phyloP scores from a whole-genome alignment of 768 basidiomycete genomes.

The Rhodotorula sphaerocarpa region DNA sequence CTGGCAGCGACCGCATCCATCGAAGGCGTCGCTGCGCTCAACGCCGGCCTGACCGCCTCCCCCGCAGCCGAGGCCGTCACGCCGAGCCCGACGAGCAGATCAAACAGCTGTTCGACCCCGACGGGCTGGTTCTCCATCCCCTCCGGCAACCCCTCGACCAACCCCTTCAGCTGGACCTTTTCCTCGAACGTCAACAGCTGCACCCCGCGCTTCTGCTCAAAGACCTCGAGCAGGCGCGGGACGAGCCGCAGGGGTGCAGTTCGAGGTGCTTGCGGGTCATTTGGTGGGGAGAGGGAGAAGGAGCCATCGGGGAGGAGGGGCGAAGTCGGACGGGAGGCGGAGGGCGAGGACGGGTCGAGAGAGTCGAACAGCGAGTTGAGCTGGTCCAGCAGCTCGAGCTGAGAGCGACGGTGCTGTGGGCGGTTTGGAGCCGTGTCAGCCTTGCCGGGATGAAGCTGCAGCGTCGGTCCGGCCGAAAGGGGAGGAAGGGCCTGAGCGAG shows the following conservation, averaged over 20 bases:
- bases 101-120: slow-evolving; percentile 13
- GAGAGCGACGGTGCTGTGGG: slow-evolving; percentile 20
- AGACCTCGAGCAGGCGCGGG: slow-evolving; percentile 16
- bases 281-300: not conserved
- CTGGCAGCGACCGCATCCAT: not conserved
- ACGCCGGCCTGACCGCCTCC: not conserved
- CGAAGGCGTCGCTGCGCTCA: not conserved
- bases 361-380: slow-evolving; percentile 25
- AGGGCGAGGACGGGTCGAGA: not conserved
- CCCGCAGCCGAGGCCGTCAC: not conserved
- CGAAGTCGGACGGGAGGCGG: slow-evolving; percentile 6
- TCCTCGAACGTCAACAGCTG: slow-evolving; percentile 12
- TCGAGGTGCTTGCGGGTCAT: not conserved
- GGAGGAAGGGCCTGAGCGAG: no score
- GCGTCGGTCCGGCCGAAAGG: no score
- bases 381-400: slow-evolving; percentile 12
- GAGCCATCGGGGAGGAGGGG: slow-evolving; percentile 1
- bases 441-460: no score
- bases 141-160: not conserved
- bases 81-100: slow-evolving; percentile 15
- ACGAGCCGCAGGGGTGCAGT: slow-evolving; percentile 14
- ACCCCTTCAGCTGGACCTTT: not conserved
- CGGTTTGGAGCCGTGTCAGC: no score
- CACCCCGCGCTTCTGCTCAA: slow-evolving; percentile 19
- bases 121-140: slow-evolving; percentile 9